phyloP scores from a whole-genome alignment of 306 rosid species.

The Quercus mongolica region DNA sequence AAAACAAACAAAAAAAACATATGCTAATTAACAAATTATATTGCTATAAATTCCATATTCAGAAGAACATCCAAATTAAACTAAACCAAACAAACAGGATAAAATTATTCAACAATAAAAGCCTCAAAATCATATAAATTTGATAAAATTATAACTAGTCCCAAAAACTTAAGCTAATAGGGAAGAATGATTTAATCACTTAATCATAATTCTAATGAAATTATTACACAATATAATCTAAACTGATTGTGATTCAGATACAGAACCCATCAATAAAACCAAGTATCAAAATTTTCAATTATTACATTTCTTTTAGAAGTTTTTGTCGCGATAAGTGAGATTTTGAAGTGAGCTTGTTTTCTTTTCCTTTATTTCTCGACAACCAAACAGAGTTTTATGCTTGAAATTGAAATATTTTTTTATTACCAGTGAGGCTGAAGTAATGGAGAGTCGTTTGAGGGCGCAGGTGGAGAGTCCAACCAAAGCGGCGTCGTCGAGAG shows the following conservation, averaged over 20 bases:
- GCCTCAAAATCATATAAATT: neutral
- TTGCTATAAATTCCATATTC: neutral
- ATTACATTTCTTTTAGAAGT: neutral
- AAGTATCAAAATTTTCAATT: neutral
- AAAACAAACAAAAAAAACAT: neutral
- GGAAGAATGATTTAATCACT: no score
- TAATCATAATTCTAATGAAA: neutral
- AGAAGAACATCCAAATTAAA: neutral
- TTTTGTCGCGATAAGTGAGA: neutral
- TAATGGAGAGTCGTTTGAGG: constrained; percentile 62
- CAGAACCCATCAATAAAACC: neutral
- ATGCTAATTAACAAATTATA: neutral
- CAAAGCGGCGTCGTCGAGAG: constrained; percentile 63
- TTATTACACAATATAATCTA: neutral
- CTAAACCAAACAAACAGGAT: neutral
- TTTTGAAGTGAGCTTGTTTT: neutral
- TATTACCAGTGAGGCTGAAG: constrained; percentile 61
- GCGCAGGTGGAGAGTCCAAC: constrained; percentile 59
- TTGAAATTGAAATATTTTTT: neutral
- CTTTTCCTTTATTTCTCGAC: neutral
- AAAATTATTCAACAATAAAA: neutral
- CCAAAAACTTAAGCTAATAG: no score
- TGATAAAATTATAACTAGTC: neutral
- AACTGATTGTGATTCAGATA: neutral
- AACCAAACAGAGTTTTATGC: neutral